Evolutionary conservation across 495 filamentous ascomycete genomes (phyloP).

Genomic region (Penicillium herquei): DNA sequence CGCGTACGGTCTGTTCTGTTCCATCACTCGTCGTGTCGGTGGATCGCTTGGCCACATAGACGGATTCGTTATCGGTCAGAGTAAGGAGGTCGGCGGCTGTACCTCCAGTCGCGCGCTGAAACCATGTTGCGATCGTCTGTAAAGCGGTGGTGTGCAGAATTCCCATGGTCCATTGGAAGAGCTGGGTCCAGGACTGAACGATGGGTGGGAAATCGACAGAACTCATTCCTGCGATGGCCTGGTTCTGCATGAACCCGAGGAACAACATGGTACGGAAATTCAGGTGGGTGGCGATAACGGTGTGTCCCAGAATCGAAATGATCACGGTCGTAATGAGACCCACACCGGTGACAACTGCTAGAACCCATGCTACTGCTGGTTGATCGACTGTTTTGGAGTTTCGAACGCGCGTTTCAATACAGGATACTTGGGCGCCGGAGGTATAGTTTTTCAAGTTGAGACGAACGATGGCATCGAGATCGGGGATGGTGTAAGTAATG

Average conservation of each 20-base stretch:
- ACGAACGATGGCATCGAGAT: slow-evolving; percentile 81
- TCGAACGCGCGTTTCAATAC: slow-evolving; percentile 81
- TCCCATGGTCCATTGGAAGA: slow-evolving; percentile 97
- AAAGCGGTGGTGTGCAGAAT: slow-evolving; percentile 84
- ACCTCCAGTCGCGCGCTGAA: slow-evolving; percentile 90
- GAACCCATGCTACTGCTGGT: slow-evolving; percentile 80
- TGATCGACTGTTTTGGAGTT: slow-evolving; percentile 93
- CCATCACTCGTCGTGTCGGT: slow-evolving; percentile 41
- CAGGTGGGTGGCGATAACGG: slow-evolving; percentile 93
- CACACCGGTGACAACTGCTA: slow-evolving; percentile 79
- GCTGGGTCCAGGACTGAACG: slow-evolving; percentile 91
- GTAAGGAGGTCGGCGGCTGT: slow-evolving; percentile 74
- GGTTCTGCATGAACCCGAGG: slow-evolving; percentile 92
- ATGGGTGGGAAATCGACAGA: slow-evolving; percentile 80
- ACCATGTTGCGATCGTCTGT: slow-evolving; percentile 89
- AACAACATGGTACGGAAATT: slow-evolving; percentile 90
- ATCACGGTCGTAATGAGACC: slow-evolving; percentile 78
- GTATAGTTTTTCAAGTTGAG: slow-evolving; percentile 68
- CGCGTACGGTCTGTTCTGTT: slow-evolving; percentile 67
- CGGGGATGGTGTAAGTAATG: slow-evolving; percentile 85
- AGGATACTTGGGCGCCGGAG: slow-evolving; percentile 65
- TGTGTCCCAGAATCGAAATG: slow-evolving; percentile 76
- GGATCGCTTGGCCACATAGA: slow-evolving; percentile 77
- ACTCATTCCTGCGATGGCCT: slow-evolving; percentile 86
- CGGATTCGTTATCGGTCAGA: slow-evolving; percentile 69